phyloP scores from a whole-genome alignment of 495 filamentous ascomycete genomes.

The Amorphotheca resinae region DNA sequence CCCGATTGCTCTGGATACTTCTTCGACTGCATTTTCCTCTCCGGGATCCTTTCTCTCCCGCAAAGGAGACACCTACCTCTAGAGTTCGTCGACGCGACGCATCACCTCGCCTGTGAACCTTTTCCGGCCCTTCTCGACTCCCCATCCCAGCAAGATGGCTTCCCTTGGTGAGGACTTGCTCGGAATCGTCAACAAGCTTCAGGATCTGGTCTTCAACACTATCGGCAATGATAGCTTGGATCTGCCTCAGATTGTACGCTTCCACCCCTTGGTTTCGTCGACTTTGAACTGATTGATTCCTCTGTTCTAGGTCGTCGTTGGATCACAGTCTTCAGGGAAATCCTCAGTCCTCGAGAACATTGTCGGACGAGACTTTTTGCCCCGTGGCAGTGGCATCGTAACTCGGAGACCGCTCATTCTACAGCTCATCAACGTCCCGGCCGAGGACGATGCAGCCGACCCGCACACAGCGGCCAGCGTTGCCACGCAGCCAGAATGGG shows the following conservation, averaged over 20 bases:
- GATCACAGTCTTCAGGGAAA: slow-evolving; percentile 96
- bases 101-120: neutral
- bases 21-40: neutral
- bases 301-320: slow-evolving; percentile 73
- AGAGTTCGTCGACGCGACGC: slow-evolving; percentile 12
- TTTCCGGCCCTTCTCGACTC: neutral
- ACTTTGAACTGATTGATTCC: slow-evolving; percentile 8
- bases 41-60: neutral
- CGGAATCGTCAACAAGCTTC: slow-evolving; percentile 86
- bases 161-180: slow-evolving; percentile 84
- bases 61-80: neutral
- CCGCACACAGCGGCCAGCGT: slow-evolving; percentile 56
- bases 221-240: slow-evolving; percentile 98
- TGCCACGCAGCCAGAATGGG: slow-evolving; percentile 72
- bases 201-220: slow-evolving; percentile 98
- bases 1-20: neutral
- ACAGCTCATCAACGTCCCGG: slow-evolving; percentile 94
- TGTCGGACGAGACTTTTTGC: slow-evolving; percentile 92
- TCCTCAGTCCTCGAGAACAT: slow-evolving; percentile 99
- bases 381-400: slow-evolving; percentile 92
- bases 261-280: neutral
- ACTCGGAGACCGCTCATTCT: slow-evolving; percentile 89
- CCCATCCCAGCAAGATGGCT: slow-evolving; percentile 29
- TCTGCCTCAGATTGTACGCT: slow-evolving; percentile 87
- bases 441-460: slow-evolving; percentile 54